These are phyloP conservation scores for Oidiodendron maius DNA, from an alignment of 495 filamentous ascomycete species.

Conservation along the genomic window DNA sequence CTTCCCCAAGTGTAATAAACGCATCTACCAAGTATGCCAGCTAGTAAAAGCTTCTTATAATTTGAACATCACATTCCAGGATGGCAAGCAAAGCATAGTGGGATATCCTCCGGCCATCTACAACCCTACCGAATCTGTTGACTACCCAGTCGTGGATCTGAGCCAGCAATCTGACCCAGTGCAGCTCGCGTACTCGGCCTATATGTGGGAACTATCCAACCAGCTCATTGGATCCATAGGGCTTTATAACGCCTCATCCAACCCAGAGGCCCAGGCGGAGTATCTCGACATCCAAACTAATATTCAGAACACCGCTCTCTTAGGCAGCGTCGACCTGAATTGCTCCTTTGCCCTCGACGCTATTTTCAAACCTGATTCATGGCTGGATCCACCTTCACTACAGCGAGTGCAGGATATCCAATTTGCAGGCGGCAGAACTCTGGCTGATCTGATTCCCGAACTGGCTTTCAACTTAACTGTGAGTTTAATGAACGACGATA, in stretches of 20 bases:
- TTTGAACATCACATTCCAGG: not conserved
- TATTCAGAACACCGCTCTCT: conserved; percentile 13
- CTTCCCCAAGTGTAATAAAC: not conserved
- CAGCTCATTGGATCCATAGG: conserved; percentile 17
- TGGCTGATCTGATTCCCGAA: conserved; percentile 18
- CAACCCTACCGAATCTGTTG: not conserved
- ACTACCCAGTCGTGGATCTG: not conserved
- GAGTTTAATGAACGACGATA: conserved; percentile 15
- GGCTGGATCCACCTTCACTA: not conserved
- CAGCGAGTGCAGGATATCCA: conserved; percentile 19
- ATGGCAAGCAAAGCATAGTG: not conserved
- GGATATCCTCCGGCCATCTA: not conserved
- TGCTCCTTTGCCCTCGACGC: conserved; percentile 17
- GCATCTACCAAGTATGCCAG: not conserved
- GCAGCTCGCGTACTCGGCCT: conserved; percentile 14
- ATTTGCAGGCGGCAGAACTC: conserved; percentile 15
- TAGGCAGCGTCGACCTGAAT: conserved; percentile 20
- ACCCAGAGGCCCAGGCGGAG: not conserved
- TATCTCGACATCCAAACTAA: conserved; percentile 12
- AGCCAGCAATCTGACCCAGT: not conserved
- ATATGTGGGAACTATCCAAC: conserved; percentile 14
- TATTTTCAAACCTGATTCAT: conserved; percentile 1
- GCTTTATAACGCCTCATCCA: conserved; percentile 6
- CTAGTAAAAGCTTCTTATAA: conserved; percentile 3
- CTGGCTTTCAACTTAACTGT: conserved; percentile 21